phyloP scores from a whole-genome alignment of 306 rosid species.

The Begonia peltatifolia region DNA sequence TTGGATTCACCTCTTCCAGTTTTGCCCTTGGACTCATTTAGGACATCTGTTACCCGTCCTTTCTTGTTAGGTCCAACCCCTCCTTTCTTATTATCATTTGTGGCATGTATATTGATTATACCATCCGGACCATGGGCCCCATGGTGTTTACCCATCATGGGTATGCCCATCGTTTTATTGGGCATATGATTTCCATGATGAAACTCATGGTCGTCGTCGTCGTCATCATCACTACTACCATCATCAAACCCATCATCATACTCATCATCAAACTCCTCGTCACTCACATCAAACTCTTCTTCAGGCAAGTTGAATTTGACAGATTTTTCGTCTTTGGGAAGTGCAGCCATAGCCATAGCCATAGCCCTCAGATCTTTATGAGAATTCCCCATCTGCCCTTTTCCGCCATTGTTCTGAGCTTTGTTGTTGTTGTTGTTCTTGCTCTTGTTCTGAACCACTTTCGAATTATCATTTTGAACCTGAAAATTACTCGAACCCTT shows the following conservation, averaged over 20 bases:
- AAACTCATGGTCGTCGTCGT: conserved; percentile 35
- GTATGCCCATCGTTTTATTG: conserved; percentile 12
- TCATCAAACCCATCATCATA: conserved; percentile 35
- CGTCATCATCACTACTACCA: conserved; percentile 26
- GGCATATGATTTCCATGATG: conserved; percentile 34
- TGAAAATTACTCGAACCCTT: conserved; percentile 27
- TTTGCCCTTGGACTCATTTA: conserved; percentile 29
- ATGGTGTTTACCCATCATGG: conserved; percentile 10
- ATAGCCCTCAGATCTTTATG: conserved; percentile 9
- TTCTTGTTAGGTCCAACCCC: conserved; percentile 35
- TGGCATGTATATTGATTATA: conserved; percentile 34
- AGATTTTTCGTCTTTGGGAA: conserved; percentile 42
- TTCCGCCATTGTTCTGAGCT: conserved; percentile 33
- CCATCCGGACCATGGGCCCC: conserved; percentile 19
- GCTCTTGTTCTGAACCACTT: conserved; percentile 38
- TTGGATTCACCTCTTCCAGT: conserved; percentile 36
- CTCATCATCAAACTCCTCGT: conserved; percentile 20
- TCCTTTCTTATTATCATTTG: conserved; percentile 36
- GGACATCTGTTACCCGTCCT: conserved; percentile 60
- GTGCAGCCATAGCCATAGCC: conserved; percentile 2
- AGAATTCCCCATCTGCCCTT: conserved; percentile 14
- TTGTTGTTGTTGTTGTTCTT: conserved; percentile 30
- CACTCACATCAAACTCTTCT: conserved; percentile 47
- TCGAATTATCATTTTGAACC: conserved; percentile 14
- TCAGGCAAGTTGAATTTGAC: conserved; percentile 52